These are phyloP conservation scores for Pseudovirgaria hyperparasitica DNA, from an alignment of 2,329 filamentous ascomycete genomes.

Conservation along the genomic window DNA sequence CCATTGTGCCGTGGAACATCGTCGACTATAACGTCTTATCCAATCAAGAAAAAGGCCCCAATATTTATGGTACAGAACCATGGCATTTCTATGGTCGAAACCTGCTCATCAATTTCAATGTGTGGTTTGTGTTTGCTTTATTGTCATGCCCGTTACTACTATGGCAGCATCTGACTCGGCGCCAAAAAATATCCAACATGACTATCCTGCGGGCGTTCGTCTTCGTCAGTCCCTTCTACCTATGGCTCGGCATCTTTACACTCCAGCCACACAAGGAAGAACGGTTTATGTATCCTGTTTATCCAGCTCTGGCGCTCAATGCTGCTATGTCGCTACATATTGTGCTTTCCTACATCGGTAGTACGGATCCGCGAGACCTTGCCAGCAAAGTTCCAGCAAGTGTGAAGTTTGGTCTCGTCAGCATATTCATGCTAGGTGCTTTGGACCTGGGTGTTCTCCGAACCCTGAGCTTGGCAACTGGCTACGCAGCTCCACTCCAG, in stretches of 20 bases:
- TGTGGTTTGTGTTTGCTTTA: conserved; percentile 79
- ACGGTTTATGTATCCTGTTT: conserved; percentile 95
- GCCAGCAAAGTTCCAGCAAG: conserved; percentile 60
- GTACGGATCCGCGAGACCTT: conserved; percentile 51
- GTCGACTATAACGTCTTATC: conserved; percentile 92
- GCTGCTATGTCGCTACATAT: conserved; percentile 77
- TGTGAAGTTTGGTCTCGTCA: conserved; percentile 55
- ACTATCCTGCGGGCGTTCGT: conserved; percentile 63
- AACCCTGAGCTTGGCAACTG: conserved; percentile 63
- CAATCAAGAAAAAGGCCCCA: conserved; percentile 61
- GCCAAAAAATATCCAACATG: conserved; percentile 49
- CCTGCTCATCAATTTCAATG: conserved; percentile 82
- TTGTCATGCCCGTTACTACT: conserved; percentile 61
- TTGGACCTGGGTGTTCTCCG: conserved; percentile 57
- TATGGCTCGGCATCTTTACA: conserved; percentile 89
- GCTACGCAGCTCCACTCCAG: conserved; percentile 68
- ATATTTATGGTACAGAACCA: conserved; percentile 90
- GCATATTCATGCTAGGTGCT: conserved; percentile 48
- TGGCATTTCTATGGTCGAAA: conserved; percentile 97
- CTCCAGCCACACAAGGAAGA: conserved; percentile 95
- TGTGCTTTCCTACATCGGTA: conserved; percentile 61
- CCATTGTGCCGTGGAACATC: conserved; percentile 79
- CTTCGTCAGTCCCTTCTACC: conserved; percentile 76
- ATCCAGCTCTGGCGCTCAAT: conserved; percentile 81
- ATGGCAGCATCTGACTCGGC: conserved; percentile 54